Evolutionary conservation across 208 protist genomes (phyloP), one percentile per base, ranked within the genome.

Genomic region (Phytomonas francai): DNA sequence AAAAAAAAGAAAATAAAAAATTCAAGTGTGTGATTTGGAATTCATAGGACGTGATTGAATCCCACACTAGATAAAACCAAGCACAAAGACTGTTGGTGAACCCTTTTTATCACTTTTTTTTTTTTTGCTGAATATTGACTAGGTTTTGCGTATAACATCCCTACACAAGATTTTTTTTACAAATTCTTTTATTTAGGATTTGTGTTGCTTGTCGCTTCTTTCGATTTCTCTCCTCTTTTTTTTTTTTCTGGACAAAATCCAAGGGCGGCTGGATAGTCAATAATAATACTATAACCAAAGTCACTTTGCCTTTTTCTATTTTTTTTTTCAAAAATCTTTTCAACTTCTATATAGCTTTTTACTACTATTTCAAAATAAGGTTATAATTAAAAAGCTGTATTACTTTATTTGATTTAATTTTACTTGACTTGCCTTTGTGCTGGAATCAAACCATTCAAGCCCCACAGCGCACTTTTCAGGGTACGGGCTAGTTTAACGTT

Each of bases 291-390:
- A 39, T 7, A 49, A 56, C 9, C 11, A 7, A 9, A 58, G 22
- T 66, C n/a, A 65, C 49, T 65, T 36, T 61, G 57, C n/a, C 30
- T 67, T 67, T 76, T 39, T n/a, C 33, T 63, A n/a, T 70, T 67
- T 70, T 67, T 67, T 16, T 16, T 42, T 67, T 16, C 0, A n/a
- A 27, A 33, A 34, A 30, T 3, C 11, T 39, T 2, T 57, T 33
- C 3, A 59, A 12, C 34, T 64, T 25, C 58, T 51, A 39, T 71
- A 45, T n/a, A 32, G 32, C 63, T 6, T 63, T 11, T 63, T 49
- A 19, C 33, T 32, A 11, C 59, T 65, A 25, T 19, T 59, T 61
- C n/a, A n/a, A n/a, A n/a, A n/a, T n/a, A n/a, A n/a, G n/a, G n/a
- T n/a, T n/a, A n/a, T n/a, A n/a, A n/a, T n/a, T n/a, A n/a, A n/a